phyloP scores from a whole-genome alignment of 2,329 filamentous ascomycete genomes.

The Anisogramma anomala region DNA sequence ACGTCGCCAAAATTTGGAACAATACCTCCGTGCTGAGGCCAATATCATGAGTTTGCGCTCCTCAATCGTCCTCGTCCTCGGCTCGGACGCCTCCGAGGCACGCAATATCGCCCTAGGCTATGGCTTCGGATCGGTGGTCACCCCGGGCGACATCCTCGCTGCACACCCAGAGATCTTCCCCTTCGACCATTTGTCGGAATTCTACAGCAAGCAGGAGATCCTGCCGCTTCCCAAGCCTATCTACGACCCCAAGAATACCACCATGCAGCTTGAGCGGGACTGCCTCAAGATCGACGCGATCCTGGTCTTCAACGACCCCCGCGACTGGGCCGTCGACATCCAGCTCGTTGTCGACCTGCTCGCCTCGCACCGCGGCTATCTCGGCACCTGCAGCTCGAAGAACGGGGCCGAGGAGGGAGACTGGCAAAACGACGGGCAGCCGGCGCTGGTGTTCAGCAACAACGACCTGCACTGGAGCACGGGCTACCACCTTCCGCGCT shows the following conservation, averaged over 20 bases:
- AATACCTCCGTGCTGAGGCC: neutral
- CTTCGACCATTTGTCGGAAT: constrained; percentile 56
- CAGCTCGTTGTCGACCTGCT: constrained; percentile 77
- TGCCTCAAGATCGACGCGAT: constrained; percentile 75
- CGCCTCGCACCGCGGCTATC: constrained; percentile 62
- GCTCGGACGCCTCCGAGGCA: constrained; percentile 55
- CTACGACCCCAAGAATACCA: constrained; percentile 14
- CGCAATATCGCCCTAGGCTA: constrained; percentile 64
- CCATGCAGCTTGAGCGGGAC: constrained; percentile 19
- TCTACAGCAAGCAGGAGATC: constrained; percentile 48
- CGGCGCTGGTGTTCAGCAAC: constrained; percentile 77
- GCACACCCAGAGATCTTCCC: constrained; percentile 71
- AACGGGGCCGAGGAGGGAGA: constrained; percentile 54
- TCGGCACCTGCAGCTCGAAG: constrained; percentile 66
- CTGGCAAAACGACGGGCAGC: constrained; percentile 75
- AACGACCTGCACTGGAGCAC: constrained; percentile 85
- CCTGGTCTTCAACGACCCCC: constrained; percentile 88
- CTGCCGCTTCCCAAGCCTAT: constrained; percentile 41
- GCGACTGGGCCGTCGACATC: constrained; percentile 88
- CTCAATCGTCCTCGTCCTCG: constrained; percentile 64
- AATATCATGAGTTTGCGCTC: constrained; percentile 32
- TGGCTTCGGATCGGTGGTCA: constrained; percentile 73
- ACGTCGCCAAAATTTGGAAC: no score
- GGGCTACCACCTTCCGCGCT: constrained; percentile 68
- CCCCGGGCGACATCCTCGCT: constrained; percentile 69